A percentile compares a stretch with the other conserved stretches of the same genome.
These are phyloP conservation scores for Buxus sempervirens DNA, from an alignment of 164 flowering plant genomes.

Conservation along the genomic window DNA sequence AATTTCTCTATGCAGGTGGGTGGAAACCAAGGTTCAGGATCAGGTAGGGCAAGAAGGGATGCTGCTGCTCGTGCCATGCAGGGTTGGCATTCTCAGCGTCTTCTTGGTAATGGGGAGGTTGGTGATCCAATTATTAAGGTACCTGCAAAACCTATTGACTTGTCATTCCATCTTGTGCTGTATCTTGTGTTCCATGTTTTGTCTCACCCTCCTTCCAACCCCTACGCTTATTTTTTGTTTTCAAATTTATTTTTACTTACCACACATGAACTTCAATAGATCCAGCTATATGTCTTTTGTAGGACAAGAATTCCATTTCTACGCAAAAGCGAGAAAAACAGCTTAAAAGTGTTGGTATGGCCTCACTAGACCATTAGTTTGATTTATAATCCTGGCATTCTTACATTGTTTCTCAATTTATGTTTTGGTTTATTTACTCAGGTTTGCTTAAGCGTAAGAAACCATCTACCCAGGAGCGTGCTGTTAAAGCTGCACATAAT, in stretches of 20 bases:
- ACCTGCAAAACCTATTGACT: conserved; percentile 7
- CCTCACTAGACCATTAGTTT: not conserved
- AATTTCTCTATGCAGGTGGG: conserved; percentile 25
- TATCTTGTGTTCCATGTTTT: not conserved
- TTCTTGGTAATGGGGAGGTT: conserved; percentile 80
- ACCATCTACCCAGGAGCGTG: conserved; percentile 44
- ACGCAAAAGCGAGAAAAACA: conserved; percentile 75
- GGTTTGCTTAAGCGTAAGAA: conserved; percentile 75
- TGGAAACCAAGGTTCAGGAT: conserved; percentile 46
- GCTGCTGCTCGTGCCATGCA: conserved; percentile 98
- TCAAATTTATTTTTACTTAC: too few relatives aligned
- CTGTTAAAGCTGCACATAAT: conserved; percentile 51
- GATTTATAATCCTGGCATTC: not conserved
- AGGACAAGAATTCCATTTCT: conserved; percentile 61
- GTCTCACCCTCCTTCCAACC: too few relatives aligned
- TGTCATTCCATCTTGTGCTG: not conserved
- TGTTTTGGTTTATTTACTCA: conserved; percentile 17
- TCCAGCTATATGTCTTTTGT: conserved; percentile 4
- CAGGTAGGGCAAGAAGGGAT: conserved; percentile 87
- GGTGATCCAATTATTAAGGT: conserved; percentile 83
- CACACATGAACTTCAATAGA: not conserved
- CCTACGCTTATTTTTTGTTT: too few relatives aligned
- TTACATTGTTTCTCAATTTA: conserved; percentile 1
- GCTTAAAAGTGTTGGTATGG: conserved; percentile 65
- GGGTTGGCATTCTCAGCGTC: conserved; percentile 90